phyloP scores from a whole-genome alignment of 768 basidiomycete species.

The Kwoniella botswanensis region DNA sequence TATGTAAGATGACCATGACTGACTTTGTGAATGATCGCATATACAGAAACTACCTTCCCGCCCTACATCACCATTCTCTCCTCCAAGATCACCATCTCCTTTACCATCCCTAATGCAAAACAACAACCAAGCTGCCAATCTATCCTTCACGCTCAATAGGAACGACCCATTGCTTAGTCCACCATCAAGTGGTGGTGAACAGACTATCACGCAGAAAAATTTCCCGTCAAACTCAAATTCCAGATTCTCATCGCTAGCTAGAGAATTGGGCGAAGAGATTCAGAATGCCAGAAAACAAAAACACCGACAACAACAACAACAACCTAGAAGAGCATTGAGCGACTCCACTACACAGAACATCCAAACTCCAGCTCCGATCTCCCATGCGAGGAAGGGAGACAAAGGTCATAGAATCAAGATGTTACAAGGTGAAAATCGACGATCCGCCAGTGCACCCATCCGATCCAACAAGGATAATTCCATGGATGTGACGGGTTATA shows the following conservation, averaged over 20 bases:
- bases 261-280: slow-evolving; percentile 25
- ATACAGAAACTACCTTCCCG: slow-evolving; percentile 20
- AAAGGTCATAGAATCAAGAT: slow-evolving; percentile 4
- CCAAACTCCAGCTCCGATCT: neutral
- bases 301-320: slow-evolving; percentile 1
- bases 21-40: no score
- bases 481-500: slow-evolving; percentile 54
- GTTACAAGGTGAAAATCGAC: slow-evolving; percentile 18
- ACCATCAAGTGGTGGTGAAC: slow-evolving; percentile 28
- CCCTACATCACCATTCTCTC: slow-evolving; percentile 50
- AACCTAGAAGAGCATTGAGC: slow-evolving; percentile 31
- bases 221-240: neutral
- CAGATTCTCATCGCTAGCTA: slow-evolving; percentile 24
- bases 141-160: slow-evolving; percentile 44
- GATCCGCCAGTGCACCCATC: slow-evolving; percentile 36
- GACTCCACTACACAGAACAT: slow-evolving; percentile 41
- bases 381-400: neutral
- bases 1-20: no score
- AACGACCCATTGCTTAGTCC: slow-evolving; percentile 44
- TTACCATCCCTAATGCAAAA: slow-evolving; percentile 34
- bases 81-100: slow-evolving; percentile 50
- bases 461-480: slow-evolving; percentile 20
- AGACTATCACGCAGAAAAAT: slow-evolving; percentile 5
- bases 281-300: slow-evolving; percentile 1
- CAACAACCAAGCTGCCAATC: slow-evolving; percentile 25